phyloP scores from a whole-genome alignment of 129 eudicot genomes.

The Flaveria trinervia region DNA sequence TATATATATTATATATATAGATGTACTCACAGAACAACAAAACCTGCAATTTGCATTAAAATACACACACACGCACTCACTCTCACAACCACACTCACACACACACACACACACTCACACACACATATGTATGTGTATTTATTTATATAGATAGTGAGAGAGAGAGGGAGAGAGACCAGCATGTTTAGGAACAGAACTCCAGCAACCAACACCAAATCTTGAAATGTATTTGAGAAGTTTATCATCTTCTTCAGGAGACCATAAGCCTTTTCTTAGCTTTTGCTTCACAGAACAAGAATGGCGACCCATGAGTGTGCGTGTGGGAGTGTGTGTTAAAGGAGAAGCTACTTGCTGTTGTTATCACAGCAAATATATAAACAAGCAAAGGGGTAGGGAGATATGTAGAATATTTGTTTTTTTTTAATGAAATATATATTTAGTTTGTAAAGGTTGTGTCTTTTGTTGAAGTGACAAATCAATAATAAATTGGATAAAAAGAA shows the following conservation, averaged over 20 bases:
- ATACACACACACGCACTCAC: too few species aligned
- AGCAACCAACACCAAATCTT: conserved; percentile 88
- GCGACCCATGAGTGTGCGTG: conserved; percentile 60
- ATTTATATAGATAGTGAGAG: neutral
- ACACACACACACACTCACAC: too few species aligned
- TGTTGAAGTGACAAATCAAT: conserved; percentile 32
- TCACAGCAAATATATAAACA: conserved; percentile 34
- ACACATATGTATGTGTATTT: too few species aligned
- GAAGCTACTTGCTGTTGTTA: conserved; percentile 41
- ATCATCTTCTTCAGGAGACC: conserved; percentile 99
- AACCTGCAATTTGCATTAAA: neutral
- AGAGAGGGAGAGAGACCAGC: conserved; percentile 52
- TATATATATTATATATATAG: too few species aligned
- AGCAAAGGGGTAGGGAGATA: conserved; percentile 24
- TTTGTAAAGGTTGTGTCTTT: conserved; percentile 31
- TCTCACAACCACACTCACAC: too few species aligned
- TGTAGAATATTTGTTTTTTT: neutral
- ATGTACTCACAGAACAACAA: too few species aligned
- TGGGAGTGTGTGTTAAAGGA: conserved; percentile 23
- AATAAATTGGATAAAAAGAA: neutral
- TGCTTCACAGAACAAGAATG: conserved; percentile 71
- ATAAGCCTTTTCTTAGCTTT: conserved; percentile 84
- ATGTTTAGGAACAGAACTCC: conserved; percentile 94
- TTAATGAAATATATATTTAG: neutral
- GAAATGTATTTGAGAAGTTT: conserved; percentile 77